Percentiles rank a stretch among this genome's conserved stretches.
Evolutionary conservation across 1,284 basidiomycete species (phyloP).

Genomic region (Puccinia triticina): DNA sequence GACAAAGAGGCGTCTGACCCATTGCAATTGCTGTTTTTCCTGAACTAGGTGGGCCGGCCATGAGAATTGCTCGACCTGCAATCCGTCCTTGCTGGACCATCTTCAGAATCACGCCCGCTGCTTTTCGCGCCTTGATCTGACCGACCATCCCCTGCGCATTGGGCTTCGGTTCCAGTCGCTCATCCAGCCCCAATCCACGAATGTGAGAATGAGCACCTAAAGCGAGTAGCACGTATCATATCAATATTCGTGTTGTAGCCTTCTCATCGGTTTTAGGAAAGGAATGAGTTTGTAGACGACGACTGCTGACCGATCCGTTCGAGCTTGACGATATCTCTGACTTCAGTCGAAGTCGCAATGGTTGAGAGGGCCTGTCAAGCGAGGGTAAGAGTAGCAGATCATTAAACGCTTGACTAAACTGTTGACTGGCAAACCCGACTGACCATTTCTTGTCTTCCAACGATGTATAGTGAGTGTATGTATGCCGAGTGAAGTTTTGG

Average conservation of each 20-base stretch:
- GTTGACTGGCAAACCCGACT: neutral
- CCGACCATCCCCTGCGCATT: constrained; percentile 95
- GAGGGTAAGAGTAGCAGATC: neutral
- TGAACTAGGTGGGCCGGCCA: constrained; percentile 92
- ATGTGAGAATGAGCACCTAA: constrained; percentile 93
- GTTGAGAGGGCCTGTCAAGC: constrained; percentile 54
- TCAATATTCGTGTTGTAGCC: neutral
- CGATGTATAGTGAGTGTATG: no score
- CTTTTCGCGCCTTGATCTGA: constrained; percentile 89
- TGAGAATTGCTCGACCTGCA: constrained; percentile 89
- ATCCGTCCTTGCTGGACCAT: constrained; percentile 97
- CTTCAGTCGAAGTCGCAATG: constrained; percentile 58
- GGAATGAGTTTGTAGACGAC: no score
- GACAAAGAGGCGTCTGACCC: constrained; percentile 66
- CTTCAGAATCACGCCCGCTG: constrained; percentile 93
- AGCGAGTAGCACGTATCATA: neutral
- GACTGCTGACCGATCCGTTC: constrained; percentile 89
- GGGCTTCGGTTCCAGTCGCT: constrained; percentile 79
- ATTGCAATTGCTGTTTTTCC: constrained; percentile 98
- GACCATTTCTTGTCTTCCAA: constrained; percentile 3
- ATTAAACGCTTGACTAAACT: neutral
- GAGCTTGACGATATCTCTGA: constrained; percentile 90
- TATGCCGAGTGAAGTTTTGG: no score
- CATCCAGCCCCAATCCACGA: constrained; percentile 88
- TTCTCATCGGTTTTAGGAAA: no score